Conservation (phyloP, 2,329 filamentous ascomycete genomes). For the Ceratocystis ficicola region DNA sequence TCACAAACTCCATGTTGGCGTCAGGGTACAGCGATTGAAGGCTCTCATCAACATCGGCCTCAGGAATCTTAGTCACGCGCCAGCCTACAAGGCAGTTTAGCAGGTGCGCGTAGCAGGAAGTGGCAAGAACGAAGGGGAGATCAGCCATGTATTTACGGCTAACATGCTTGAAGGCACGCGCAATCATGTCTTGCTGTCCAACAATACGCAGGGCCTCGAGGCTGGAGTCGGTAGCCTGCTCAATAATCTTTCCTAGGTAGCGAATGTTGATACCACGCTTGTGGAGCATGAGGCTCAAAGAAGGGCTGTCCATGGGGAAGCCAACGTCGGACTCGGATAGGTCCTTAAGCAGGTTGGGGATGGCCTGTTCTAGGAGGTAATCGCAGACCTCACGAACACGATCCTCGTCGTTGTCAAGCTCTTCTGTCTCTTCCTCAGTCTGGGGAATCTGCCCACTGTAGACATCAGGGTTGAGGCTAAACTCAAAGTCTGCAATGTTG, state of each 20-base stretch:
- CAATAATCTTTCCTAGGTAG: conserved; percentile 78
- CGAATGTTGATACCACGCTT: conserved; percentile 95
- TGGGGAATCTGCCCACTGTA: conserved; percentile 88
- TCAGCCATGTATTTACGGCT: conserved; percentile 66
- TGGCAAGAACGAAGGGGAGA: conserved; percentile 66
- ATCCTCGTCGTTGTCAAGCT: conserved; percentile 71
- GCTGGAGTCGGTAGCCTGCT: conserved; percentile 52
- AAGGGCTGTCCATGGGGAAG: conserved; percentile 97
- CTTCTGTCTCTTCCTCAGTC: conserved; percentile 76
- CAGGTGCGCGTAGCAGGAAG: conserved; percentile 69
- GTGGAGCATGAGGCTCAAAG: conserved; percentile 75
- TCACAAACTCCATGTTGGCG: conserved; percentile 68
- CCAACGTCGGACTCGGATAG: conserved; percentile 85
- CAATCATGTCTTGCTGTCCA: conserved; percentile 80
- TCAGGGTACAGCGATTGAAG: conserved; percentile 69
- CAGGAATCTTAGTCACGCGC: conserved; percentile 63
- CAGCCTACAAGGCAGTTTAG: conserved; percentile 85
- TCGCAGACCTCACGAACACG: conserved; percentile 76
- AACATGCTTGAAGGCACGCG: conserved; percentile 91
- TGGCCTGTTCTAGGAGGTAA: conserved; percentile 61
- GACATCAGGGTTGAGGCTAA: conserved; percentile 85
- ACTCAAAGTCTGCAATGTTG: conserved; percentile 75
- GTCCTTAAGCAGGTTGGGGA: conserved; percentile 77
- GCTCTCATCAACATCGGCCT: conserved; percentile 61
- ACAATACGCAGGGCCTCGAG: conserved; percentile 67